Conservation (phyloP, 176 grass and related monocot genomes). For the Melocanna baccifera region DNA sequence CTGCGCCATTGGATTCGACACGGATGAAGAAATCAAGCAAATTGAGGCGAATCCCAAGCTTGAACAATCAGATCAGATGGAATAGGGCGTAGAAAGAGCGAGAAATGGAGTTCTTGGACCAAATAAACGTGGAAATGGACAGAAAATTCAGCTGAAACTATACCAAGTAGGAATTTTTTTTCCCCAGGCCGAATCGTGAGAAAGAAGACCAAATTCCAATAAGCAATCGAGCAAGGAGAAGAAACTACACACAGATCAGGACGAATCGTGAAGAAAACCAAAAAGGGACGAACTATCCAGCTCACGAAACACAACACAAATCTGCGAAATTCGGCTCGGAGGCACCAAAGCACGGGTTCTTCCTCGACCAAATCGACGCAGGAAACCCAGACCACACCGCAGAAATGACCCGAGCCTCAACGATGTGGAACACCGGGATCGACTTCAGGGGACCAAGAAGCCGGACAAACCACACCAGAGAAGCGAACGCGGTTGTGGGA, state of each 20-base stretch:
- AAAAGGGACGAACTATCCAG: not conserved
- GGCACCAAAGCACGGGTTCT: not conserved
- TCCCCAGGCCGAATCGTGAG: not conserved
- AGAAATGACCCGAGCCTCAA: not conserved
- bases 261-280: not conserved
- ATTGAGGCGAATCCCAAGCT: not conserved
- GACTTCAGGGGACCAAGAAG: not conserved
- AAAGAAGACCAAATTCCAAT: not conserved
- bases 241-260: conserved; percentile 26
- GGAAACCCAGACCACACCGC: not conserved
- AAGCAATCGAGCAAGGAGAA: not conserved
- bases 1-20: conserved; percentile 40
- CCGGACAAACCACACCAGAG: not conserved
- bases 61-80: conserved; percentile 33
- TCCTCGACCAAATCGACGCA: not conserved
- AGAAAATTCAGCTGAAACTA: not conserved
- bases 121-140: conserved; percentile 21
- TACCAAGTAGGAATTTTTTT: not conserved
- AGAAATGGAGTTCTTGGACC: not conserved
- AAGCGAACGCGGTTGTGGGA: not conserved
- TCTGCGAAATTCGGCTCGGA: not conserved
- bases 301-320: not conserved
- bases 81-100: not conserved
- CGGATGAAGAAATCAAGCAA: not conserved
- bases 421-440: not conserved